Conservation (phyloP, 495 filamentous ascomycete genomes). For the Hypoxylon subgilvum region DNA sequence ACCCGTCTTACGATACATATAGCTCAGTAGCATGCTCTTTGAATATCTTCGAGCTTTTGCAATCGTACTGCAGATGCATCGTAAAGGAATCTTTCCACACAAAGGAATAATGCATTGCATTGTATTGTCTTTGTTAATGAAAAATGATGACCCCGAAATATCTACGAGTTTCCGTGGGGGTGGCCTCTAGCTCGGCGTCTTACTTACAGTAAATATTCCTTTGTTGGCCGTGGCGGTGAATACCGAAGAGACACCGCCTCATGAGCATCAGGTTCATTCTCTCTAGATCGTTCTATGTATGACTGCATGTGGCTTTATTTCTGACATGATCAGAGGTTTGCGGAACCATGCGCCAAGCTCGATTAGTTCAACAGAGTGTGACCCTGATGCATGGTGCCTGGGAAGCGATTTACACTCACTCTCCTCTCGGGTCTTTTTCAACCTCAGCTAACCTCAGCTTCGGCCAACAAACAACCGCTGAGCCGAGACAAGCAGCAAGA, state of each 20-base stretch:
- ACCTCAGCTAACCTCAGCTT: constrained; percentile 3
- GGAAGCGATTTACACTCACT: background rate
- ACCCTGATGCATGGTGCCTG: constrained; percentile 37
- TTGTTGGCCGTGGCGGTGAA: constrained; percentile 24
- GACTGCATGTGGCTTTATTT: constrained; percentile 29
- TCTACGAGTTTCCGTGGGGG: constrained; percentile 34
- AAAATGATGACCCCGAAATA: constrained; percentile 20
- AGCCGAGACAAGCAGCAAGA: constrained; percentile 30
- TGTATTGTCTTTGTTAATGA: background rate
- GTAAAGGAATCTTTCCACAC: background rate
- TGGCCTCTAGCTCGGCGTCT: constrained; percentile 23
- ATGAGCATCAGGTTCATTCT: constrained; percentile 20
- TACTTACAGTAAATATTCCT: background rate
- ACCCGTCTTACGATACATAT: constrained; percentile 24
- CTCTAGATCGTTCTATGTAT: constrained; percentile 35
- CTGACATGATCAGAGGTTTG: constrained; percentile 32
- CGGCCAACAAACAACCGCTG: constrained; percentile 38
- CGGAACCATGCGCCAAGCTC: constrained; percentile 36
- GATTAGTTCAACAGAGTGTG: constrained; percentile 20
- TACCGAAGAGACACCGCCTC: constrained; percentile 31
- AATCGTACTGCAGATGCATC: background rate
- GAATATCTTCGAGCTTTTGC: background rate
- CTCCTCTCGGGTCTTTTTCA: constrained; percentile 15
- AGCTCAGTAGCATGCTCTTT: background rate
- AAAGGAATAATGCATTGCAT: constrained; percentile 14